phyloP scores from a whole-genome alignment of 140 eudicot species.

The Ambrosia hybrid region DNA sequence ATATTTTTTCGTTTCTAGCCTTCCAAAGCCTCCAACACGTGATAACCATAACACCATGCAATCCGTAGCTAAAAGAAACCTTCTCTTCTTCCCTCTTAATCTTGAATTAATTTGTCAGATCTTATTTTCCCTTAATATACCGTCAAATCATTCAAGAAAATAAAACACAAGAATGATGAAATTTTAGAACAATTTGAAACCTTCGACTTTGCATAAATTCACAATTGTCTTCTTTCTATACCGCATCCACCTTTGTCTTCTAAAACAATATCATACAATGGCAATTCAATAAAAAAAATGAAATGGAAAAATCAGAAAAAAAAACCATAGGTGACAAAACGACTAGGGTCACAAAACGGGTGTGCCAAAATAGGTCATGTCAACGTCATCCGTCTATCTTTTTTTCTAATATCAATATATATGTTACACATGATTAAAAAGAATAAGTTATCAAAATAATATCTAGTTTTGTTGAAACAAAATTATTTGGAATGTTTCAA shows the following conservation, averaged over 20 bases:
- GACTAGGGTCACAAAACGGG: too few species aligned
- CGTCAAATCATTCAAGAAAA: conserved; percentile 9
- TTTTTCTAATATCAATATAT: too few species aligned
- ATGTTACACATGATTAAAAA: too few species aligned
- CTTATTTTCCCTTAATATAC: conserved; percentile 3
- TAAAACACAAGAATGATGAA: conserved; percentile 13
- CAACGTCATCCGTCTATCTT: too few species aligned
- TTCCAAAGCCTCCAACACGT: too few species aligned
- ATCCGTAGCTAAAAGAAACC: not conserved
- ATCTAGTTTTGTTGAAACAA: not conserved
- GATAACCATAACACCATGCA: too few species aligned
- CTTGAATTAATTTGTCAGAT: not conserved
- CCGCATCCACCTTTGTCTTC: conserved; percentile 38
- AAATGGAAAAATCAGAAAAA: not conserved
- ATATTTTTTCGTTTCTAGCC: too few species aligned
- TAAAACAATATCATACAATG: conserved; percentile 24
- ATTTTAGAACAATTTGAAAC: conserved; percentile 22
- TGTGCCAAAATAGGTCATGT: too few species aligned
- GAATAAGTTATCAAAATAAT: too few species aligned
- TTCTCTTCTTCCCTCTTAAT: not conserved
- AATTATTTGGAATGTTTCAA: too few species aligned
- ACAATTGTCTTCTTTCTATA: conserved; percentile 16
- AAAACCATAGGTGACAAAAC: conserved; percentile 1
- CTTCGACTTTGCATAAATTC: conserved; percentile 19
- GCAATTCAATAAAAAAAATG: not conserved